Evolutionary conservation across 805 yeast species (phyloP).

Genomic region (Sugiyamaella qingdaonensis): DNA sequence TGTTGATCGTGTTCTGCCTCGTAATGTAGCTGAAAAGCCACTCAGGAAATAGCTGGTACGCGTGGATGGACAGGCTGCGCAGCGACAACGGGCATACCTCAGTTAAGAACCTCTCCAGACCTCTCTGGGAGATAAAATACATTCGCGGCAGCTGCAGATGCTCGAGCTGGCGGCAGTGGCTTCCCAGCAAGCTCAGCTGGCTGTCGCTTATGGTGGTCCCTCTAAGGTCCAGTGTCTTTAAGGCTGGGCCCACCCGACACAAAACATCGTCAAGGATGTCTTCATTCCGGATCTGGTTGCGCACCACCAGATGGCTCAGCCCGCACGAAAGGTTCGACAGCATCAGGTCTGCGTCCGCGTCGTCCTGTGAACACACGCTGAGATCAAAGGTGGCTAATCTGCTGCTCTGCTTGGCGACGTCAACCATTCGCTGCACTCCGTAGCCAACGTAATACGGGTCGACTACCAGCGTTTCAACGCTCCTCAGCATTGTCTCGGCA

Average conservation of each 20-base stretch:
- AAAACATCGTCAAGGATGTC: background rate
- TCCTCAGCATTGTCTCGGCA: background rate
- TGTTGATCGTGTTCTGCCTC: conserved; percentile 4
- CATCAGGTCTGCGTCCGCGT: background rate
- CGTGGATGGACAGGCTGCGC: conserved; percentile 7
- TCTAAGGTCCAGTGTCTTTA: background rate
- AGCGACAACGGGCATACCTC: conserved; percentile 6
- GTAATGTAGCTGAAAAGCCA: conserved; percentile 10
- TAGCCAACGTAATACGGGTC: background rate
- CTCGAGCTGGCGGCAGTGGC: conserved; percentile 1
- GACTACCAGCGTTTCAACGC: background rate
- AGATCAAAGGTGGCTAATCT: background rate
- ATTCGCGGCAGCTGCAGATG: conserved; percentile 3
- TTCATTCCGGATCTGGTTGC: background rate
- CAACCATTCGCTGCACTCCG: background rate
- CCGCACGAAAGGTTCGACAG: background rate
- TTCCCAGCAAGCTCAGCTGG: background rate
- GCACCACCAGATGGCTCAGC: background rate
- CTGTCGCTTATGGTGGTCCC: background rate
- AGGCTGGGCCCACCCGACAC: background rate
- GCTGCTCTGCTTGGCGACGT: background rate
- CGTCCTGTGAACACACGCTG: background rate
- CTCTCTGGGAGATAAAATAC: conserved; percentile 5
- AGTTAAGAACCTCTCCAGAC: conserved; percentile 9
- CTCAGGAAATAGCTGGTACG: conserved; percentile 11